These are phyloP conservation scores for Rutstroemia sp. DNA, from an alignment of 2,329 filamentous ascomycete species.

Conservation along the genomic window DNA sequence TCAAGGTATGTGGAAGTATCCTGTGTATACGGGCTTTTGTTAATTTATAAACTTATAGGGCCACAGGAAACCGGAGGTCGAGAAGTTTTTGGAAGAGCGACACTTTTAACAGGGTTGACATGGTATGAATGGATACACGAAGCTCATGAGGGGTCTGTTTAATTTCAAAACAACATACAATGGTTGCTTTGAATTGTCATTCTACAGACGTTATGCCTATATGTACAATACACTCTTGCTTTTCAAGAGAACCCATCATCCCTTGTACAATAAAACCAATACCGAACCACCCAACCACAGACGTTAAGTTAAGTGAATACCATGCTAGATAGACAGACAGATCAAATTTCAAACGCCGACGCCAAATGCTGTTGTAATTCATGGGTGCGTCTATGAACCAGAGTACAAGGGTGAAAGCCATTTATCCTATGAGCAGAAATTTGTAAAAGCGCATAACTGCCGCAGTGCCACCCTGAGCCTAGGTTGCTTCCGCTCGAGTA, in stretches of 20 bases:
- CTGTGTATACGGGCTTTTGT: not conserved
- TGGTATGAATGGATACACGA: not conserved
- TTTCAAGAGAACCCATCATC: constrained; percentile 15
- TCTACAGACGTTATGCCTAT: constrained; percentile 18
- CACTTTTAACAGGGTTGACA: constrained; percentile 23
- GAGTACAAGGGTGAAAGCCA: constrained; percentile 23
- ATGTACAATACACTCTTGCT: constrained; percentile 21
- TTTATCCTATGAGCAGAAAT: constrained; percentile 36
- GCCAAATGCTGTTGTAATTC: constrained; percentile 23
- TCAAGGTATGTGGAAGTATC: constrained; percentile 52
- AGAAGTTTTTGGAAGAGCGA: constrained; percentile 38
- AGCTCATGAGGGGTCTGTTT: not conserved
- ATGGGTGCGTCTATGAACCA: constrained; percentile 28
- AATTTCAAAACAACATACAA: constrained; percentile 12
- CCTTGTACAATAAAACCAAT: constrained; percentile 20
- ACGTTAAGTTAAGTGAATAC: constrained; percentile 8
- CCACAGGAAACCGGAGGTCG: constrained; percentile 41
- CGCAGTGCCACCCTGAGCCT: constrained; percentile 60
- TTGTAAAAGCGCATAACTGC: constrained; percentile 59
- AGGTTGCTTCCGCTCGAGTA: constrained; percentile 55
- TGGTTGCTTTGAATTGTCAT: constrained; percentile 12
- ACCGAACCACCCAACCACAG: constrained; percentile 15
- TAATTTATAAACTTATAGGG: constrained; percentile 31
- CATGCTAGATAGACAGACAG: constrained; percentile 19
- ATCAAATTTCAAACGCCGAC: constrained; percentile 24